These are phyloP conservation scores for Podospora pseudocomata DNA, from an alignment of 495 filamentous ascomycete species.

Conservation along the genomic window DNA sequence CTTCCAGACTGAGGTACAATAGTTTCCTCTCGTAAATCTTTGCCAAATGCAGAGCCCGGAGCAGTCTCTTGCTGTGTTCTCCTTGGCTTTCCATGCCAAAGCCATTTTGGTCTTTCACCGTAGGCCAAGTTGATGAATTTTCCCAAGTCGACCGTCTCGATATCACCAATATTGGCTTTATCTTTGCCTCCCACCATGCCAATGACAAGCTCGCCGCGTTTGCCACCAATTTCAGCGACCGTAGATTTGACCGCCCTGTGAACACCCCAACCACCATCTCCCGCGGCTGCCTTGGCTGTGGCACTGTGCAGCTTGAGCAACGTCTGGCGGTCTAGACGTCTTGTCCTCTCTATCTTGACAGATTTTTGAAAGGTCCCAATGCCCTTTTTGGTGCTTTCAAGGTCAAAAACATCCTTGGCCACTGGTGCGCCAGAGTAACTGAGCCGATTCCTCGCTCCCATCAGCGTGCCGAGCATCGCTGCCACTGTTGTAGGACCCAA, in stretches of 20 bases:
- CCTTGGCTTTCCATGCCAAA: conserved; percentile 86
- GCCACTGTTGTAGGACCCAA: conserved; percentile 90
- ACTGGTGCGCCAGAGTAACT: conserved; percentile 77
- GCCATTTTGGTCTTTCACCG: conserved; percentile 82
- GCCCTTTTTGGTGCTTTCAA: conserved; percentile 72
- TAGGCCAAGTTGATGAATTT: conserved; percentile 70
- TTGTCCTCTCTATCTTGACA: conserved; percentile 71
- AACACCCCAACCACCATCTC: conserved; percentile 66
- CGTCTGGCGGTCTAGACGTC: conserved; percentile 78
- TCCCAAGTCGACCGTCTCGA: conserved; percentile 88
- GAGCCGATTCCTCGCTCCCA: conserved; percentile 85
- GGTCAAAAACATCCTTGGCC: conserved; percentile 87
- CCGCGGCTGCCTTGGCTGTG: conserved; percentile 83
- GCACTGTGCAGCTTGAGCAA: conserved; percentile 72
- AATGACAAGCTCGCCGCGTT: conserved; percentile 89
- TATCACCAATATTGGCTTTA: conserved; percentile 82
- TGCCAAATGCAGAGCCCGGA: conserved; percentile 58
- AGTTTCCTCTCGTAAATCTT: conserved; percentile 46
- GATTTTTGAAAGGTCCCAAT: conserved; percentile 87
- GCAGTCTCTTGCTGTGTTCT: conserved; percentile 46
- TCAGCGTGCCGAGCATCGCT: conserved; percentile 78
- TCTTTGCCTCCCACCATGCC: conserved; percentile 87
- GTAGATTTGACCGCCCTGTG: conserved; percentile 92
- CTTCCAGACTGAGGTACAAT: conserved; percentile 38
- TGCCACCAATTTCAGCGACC: conserved; percentile 90